Percentiles rank a stretch among this genome's conserved stretches.
Evolutionary conservation across 1,284 basidiomycete species (phyloP).

Genomic region (Ceratobasidium sp.): DNA sequence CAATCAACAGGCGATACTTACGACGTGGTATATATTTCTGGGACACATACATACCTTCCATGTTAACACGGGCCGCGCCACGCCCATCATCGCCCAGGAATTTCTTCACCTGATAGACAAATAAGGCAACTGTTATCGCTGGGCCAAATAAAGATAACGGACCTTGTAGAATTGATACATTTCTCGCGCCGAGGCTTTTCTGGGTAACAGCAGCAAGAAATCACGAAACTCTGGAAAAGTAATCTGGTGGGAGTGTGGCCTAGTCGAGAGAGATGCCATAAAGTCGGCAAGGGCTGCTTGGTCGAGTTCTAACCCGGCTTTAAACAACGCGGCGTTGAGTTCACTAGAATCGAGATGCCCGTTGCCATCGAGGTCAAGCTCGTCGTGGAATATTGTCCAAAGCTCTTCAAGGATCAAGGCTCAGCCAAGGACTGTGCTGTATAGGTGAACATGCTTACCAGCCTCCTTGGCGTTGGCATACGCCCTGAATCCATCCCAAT

Average conservation of each 20-base stretch:
- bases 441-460: slow-evolving; percentile 58
- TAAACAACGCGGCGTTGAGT: slow-evolving; percentile 72
- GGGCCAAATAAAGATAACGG: slow-evolving; percentile 45
- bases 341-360: slow-evolving; percentile 81
- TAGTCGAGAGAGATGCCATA: slow-evolving; percentile 79
- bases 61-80: slow-evolving; percentile 80
- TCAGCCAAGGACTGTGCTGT: slow-evolving; percentile 50
- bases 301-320: slow-evolving; percentile 79
- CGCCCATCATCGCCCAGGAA: slow-evolving; percentile 80
- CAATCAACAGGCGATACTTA: slow-evolving; percentile 49
- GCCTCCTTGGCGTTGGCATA: slow-evolving; percentile 82
- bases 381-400: slow-evolving; percentile 89
- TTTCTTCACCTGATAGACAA: slow-evolving; percentile 57
- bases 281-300: slow-evolving; percentile 78
- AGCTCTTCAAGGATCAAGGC: slow-evolving; percentile 67
- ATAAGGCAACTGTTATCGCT: slow-evolving; percentile 19
- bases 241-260: slow-evolving; percentile 73
- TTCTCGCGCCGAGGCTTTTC: slow-evolving; percentile 81
- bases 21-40: slow-evolving; percentile 53
- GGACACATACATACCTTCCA: slow-evolving; percentile 74
- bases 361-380: slow-evolving; percentile 87
- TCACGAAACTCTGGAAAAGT: slow-evolving; percentile 89
- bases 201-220: slow-evolving; percentile 87
- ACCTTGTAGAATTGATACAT: slow-evolving; percentile 90
- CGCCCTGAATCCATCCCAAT: slow-evolving; percentile 81